Percentiles rank a stretch among this genome's conserved stretches.
These are phyloP conservation scores for Spathaspora girioi DNA, from an alignment of 805 yeast species.

Conservation along the genomic window DNA sequence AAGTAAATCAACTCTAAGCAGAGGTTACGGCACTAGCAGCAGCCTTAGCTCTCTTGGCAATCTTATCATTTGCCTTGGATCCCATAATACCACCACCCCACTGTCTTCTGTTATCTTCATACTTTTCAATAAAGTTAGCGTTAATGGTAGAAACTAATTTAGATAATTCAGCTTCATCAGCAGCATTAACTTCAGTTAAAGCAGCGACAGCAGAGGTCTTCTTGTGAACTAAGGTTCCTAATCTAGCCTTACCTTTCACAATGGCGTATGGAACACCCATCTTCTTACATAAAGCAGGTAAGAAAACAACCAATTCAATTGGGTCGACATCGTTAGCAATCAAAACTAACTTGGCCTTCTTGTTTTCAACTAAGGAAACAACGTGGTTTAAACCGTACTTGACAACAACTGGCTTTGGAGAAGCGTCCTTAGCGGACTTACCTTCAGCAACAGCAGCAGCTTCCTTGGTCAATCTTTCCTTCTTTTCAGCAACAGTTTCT, in stretches of 20 bases:
- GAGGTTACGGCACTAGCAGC: constrained; percentile 29
- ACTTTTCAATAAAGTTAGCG: constrained; percentile 89
- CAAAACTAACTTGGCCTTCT: constrained; percentile 95
- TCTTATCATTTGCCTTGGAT: constrained; percentile 84
- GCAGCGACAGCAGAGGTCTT: constrained; percentile 98
- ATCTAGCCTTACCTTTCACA: constrained; percentile 45
- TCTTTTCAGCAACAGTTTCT: constrained; percentile 95
- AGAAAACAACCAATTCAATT: constrained; percentile 92
- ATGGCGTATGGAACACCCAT: constrained; percentile 86
- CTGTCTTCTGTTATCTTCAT: constrained; percentile 95
- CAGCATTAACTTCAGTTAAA: constrained; percentile 89
- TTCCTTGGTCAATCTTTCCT: constrained; percentile 97
- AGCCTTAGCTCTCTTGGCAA: constrained; percentile 70
- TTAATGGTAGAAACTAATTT: constrained; percentile 88
- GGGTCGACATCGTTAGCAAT: constrained; percentile 99
- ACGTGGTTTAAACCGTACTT: constrained; percentile 99
- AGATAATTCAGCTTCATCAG: constrained; percentile 93
- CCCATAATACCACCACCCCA: constrained; percentile 99
- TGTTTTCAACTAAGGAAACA: constrained; percentile 95
- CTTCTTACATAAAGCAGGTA: constrained; percentile 98
- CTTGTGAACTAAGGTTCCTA: constrained; percentile 82
- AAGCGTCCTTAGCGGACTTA: constrained; percentile 92
- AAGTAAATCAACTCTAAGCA: background rate
- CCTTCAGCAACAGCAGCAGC: constrained; percentile 99
- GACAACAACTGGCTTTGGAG: constrained; percentile 94